phyloP scores from a whole-genome alignment of 768 basidiomycete species.

The Russula compacta region DNA sequence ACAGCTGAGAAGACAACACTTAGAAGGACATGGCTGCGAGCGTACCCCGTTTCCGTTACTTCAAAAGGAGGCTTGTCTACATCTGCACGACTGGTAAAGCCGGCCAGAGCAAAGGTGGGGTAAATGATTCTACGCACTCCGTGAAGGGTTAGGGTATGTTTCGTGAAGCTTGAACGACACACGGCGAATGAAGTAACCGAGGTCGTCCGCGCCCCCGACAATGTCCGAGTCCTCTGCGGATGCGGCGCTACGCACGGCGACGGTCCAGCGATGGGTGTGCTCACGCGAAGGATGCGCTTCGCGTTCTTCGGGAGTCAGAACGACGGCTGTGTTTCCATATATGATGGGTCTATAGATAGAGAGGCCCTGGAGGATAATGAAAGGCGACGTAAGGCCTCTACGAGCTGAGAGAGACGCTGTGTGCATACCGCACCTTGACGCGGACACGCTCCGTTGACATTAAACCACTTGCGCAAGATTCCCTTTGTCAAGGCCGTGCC shows the following conservation, averaged over 20 bases:
- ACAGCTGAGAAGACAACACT: not conserved
- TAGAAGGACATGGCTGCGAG: not conserved
- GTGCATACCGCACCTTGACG: constrained; percentile 64
- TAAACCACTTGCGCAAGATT: not conserved
- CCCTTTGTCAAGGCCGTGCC: not conserved
- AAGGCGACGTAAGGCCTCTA: not conserved
- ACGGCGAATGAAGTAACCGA: constrained; percentile 87
- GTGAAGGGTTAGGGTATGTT: constrained; percentile 82
- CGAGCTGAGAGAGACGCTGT: not conserved
- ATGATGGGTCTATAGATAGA: constrained; percentile 86
- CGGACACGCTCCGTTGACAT: constrained; percentile 65
- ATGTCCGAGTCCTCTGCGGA: constrained; percentile 61
- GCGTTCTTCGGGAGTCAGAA: constrained; percentile 67
- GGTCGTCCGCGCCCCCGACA: constrained; percentile 85
- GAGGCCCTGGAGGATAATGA: constrained; percentile 49
- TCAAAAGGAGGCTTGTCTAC: constrained; percentile 92
- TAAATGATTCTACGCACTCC: constrained; percentile 51
- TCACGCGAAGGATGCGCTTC: constrained; percentile 47
- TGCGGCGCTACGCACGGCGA: constrained; percentile 85
- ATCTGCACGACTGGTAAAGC: constrained; percentile 36
- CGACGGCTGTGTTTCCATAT: constrained; percentile 87
- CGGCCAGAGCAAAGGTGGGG: not conserved
- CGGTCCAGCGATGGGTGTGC: constrained; percentile 95
- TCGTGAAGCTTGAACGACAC: constrained; percentile 98
- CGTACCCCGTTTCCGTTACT: constrained; percentile 89